Evolutionary conservation across 148 eudicot species (phyloP).

Genomic region (Amaranthus hypochondriacus): DNA sequence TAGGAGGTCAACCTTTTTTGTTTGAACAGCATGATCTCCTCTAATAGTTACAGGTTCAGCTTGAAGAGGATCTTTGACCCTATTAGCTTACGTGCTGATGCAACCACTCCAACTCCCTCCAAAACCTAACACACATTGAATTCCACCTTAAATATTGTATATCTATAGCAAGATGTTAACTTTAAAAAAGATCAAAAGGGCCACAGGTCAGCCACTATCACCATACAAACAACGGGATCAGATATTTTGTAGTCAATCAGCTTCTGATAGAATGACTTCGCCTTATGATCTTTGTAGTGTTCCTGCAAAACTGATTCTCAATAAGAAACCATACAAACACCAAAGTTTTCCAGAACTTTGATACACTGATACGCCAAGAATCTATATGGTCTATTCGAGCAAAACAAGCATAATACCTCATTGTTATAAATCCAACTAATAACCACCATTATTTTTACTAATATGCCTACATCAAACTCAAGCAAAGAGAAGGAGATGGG

Average conservation of each 20-base stretch:
- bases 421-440: no score
- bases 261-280: constrained; percentile 79
- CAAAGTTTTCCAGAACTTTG: not conserved
- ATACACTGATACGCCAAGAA: no score
- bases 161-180: not conserved
- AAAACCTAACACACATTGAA: constrained; percentile 60
- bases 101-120: constrained; percentile 97
- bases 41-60: constrained; percentile 97
- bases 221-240: constrained; percentile 99
- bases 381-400: no score
- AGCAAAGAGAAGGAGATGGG: no score
- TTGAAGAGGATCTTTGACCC: constrained; percentile 91
- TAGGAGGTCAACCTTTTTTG: constrained; percentile 67
- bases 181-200: not conserved
- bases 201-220: constrained; percentile 23
- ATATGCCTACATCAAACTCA: no score
- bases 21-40: constrained; percentile 95
- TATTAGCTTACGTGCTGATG: constrained; percentile 93
- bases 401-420: no score
- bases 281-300: constrained; percentile 87
- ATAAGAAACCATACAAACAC: constrained; percentile 6
- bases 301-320: constrained; percentile 42
- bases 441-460: no score
- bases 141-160: not conserved
- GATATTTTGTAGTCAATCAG: constrained; percentile 80